A percentile compares a stretch with the other conserved stretches of the same genome.
These are phyloP conservation scores for Penicillium salamii DNA, from an alignment of 495 filamentous ascomycete species.

Conservation along the genomic window DNA sequence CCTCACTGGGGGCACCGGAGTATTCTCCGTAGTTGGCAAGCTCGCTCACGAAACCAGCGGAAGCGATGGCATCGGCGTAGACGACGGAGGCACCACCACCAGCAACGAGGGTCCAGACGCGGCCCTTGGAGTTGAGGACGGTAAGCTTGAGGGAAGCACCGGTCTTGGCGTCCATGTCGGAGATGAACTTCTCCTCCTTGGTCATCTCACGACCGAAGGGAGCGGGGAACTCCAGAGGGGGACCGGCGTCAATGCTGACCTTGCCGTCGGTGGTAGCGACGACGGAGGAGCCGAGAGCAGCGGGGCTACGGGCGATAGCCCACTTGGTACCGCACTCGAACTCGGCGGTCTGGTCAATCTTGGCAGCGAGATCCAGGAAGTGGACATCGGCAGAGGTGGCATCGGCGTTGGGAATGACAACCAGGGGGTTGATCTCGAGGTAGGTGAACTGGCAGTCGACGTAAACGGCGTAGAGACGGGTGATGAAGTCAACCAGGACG, in stretches of 20 bases:
- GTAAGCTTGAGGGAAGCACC: constrained; percentile 98
- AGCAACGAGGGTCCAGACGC: constrained; percentile 97
- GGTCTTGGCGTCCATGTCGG: constrained; percentile 97
- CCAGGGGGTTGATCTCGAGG: constrained; percentile 98
- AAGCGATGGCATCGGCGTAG: constrained; percentile 98
- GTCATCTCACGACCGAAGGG: constrained; percentile 96
- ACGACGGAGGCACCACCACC: constrained; percentile 99
- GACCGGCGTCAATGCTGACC: constrained; percentile 93
- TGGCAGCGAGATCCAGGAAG: constrained; percentile 98
- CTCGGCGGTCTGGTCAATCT: constrained; percentile 98
- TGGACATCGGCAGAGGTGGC: constrained; percentile 90
- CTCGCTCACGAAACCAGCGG: constrained; percentile 90
- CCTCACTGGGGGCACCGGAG: constrained; percentile 96
- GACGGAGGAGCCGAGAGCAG: constrained; percentile 75
- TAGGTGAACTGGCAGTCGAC: constrained; percentile 99
- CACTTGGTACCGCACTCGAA: constrained; percentile 99
- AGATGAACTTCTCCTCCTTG: constrained; percentile 98
- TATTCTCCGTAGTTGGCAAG: constrained; percentile 99
- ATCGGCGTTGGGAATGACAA: constrained; percentile 92
- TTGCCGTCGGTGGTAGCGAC: constrained; percentile 57
- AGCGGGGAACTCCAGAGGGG: constrained; percentile 97
- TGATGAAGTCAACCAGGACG: constrained; percentile 97
- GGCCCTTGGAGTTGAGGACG: constrained; percentile 84
- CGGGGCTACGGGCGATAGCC: constrained; percentile 87
- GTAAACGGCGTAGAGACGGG: constrained; percentile 91